A percentile compares a stretch with the other conserved stretches of the same genome.
These are phyloP conservation scores for Schwanniomyces polymorphus DNA, from an alignment of 805 yeast genomes.

Conservation along the genomic window DNA sequence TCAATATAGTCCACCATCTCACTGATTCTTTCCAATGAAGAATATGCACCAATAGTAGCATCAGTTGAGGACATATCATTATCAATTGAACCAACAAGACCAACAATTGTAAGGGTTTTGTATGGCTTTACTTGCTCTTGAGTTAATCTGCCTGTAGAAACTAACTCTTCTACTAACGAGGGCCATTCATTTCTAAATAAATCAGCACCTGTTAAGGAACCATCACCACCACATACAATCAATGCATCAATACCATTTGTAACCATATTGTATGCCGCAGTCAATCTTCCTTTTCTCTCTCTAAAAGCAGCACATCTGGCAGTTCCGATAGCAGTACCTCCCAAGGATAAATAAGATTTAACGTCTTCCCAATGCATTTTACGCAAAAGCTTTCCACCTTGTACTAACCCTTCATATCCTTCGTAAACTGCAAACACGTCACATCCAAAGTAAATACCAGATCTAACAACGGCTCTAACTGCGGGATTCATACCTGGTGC, in stretches of 20 bases:
- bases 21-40: conserved; percentile 74
- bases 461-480: conserved; percentile 70
- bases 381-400: conserved; percentile 60
- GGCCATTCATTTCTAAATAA: conserved; percentile 79
- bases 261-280: conserved; percentile 65
- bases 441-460: conserved; percentile 65
- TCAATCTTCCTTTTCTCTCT: conserved; percentile 63
- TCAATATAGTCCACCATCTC: conserved; percentile 78
- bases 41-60: conserved; percentile 78
- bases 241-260: conserved; percentile 74
- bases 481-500: conserved; percentile 82
- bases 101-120: conserved; percentile 65
- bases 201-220: conserved; percentile 81
- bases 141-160: conserved; percentile 45
- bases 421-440: conserved; percentile 68
- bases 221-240: conserved; percentile 83
- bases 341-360: conserved; percentile 65
- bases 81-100: conserved; percentile 81
- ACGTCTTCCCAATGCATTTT: conserved; percentile 75
- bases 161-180: conserved; percentile 58
- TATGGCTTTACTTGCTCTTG: conserved; percentile 45
- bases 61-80: conserved; percentile 86
- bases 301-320: conserved; percentile 71
- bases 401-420: conserved; percentile 73
- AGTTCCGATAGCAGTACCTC: conserved; percentile 80